Evolutionary conservation across 495 filamentous ascomycete genomes (phyloP), one percentile per base, ranked within the genome.

Genomic region (Lichina pygmaea): DNA sequence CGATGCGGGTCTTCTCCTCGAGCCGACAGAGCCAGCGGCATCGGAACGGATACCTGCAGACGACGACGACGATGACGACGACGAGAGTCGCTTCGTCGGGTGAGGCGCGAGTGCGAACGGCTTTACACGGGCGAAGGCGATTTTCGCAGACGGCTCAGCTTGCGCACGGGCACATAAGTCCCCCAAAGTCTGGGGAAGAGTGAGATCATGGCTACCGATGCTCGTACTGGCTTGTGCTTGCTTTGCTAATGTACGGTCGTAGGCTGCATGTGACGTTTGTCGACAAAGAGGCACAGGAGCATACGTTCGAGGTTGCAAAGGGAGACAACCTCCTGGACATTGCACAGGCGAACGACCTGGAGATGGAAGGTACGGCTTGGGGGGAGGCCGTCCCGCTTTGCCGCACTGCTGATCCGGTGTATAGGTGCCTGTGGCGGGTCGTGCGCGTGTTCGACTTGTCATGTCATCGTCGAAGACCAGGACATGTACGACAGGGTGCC

Each of bases 381-480:
- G 4, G 24, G 24, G 24, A 24, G 24, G 24, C 7, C 17, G 4
- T 49, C 2, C 24, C 6, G 2, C 24, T 33, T 16, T 36, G 7
- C 33, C 33, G 11, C 12, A 34, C 32, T 43, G 30, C 24, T 46
- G 6, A 30, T 8, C 30, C 10, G 33, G 33, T 13, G 15, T 51
- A 43, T 47, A 78, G 75, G 86, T 42, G 89, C 89, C 8, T 97
- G 89, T 54, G 89, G 86, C 34, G 89, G 89, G 13, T 91, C 81
- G 6, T 94, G 89, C 53, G 89, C 91, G 50, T 97, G 89, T 58
- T 92, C 83, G 49, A 97, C 89, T 1, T 97, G 89, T 64, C 89
- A 97, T 63, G 78, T 95, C 43, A 93, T 97, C 44, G 81, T 97
- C 39, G 66, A 77, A 47, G 75, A 81, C 54, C 71, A 81, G 5